Base-by-base conservation (phyloP, 495 filamentous ascomycete species). In the Geoglossum glabrum region DNA sequence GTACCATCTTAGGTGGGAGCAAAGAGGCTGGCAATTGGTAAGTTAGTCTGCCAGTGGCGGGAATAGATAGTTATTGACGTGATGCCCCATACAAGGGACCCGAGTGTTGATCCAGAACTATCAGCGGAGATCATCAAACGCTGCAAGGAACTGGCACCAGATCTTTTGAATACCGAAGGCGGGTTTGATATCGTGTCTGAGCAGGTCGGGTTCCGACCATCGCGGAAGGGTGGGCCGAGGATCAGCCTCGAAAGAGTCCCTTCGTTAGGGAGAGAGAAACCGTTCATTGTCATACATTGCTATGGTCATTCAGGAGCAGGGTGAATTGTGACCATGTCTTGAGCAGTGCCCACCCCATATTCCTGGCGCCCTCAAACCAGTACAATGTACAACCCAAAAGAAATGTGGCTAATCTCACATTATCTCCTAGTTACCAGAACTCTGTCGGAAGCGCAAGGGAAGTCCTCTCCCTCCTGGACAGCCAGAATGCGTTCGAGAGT, bases 181-280 rank as follows among this genome's bases (percentile, higher is more conserved):
- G 66, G 64, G 8, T 71, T 71, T 59, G 69, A 73, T 60, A 66
- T 69, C 33, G 19, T 72, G 31, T 65, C 62, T 49, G 68, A 65
- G 58, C 62, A 66, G 57, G 67, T 67, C n/a, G 71, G 71, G n/a
- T 55, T 71, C 7, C 60, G 70, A 60, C 70, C 70, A 17, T 66
- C 60, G 38, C 60, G 71, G 59, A 59, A 64, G 25, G 66, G 67
- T 28, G 72, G 68, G 7, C 56, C 64, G 56, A 71, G 67, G 59
- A 58, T 70, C 50, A 69, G 62, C 59, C 36, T 55, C 23, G 65
- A 65, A 61, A 30, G 50, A 28, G 26, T 66, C 51, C 36, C 23
- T 36, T 46, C 9, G 15, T 54, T 36, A 43, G 43, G 36, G 25
- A n/a, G 38, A 43, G 55, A 62, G 27, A 50, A 43, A 28, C 28